These are phyloP conservation scores for Nicotiana undulata DNA, from an alignment of 257 asterid genomes.

Conservation along the genomic window DNA sequence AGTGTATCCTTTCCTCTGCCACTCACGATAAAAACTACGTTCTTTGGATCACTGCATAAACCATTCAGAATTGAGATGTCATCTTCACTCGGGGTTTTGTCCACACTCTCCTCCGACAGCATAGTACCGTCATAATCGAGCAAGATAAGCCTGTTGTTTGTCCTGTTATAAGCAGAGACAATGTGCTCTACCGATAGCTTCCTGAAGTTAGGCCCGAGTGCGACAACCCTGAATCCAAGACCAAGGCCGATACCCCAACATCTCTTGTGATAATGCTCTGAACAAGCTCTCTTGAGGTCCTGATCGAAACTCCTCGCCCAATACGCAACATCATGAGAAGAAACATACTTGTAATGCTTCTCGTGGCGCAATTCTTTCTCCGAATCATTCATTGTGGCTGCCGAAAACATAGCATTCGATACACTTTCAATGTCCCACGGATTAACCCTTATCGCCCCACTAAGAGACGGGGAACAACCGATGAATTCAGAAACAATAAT, in stretches of 20 bases:
- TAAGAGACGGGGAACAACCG: slow-evolving; percentile 90
- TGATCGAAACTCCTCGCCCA: slow-evolving; percentile 78
- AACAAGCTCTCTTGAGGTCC: slow-evolving; percentile 66
- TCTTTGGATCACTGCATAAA: slow-evolving; percentile 64
- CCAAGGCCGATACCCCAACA: slow-evolving; percentile 93
- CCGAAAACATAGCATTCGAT: slow-evolving; percentile 54
- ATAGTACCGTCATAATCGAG: slow-evolving; percentile 85
- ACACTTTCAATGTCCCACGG: slow-evolving; percentile 74
- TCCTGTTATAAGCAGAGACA: slow-evolving; percentile 38
- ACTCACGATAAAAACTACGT: slow-evolving; percentile 67
- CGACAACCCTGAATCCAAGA: slow-evolving; percentile 54
- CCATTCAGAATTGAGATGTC: slow-evolving; percentile 48
- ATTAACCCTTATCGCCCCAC: slow-evolving; percentile 82
- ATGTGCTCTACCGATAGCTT: slow-evolving; percentile 70
- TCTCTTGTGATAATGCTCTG: slow-evolving; percentile 58
- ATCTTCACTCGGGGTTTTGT: slow-evolving; percentile 57
- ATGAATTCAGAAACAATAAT: slow-evolving; percentile 79
- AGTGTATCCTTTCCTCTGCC: slow-evolving; percentile 73
- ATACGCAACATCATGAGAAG: slow-evolving; percentile 68
- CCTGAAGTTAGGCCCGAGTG: slow-evolving; percentile 65
- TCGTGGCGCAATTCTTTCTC: slow-evolving; percentile 76
- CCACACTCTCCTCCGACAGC: slow-evolving; percentile 62
- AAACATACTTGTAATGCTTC: slow-evolving; percentile 66
- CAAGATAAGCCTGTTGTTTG: slow-evolving; percentile 53
- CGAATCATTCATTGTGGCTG: slow-evolving; percentile 43